Evolutionary conservation across 2,329 filamentous ascomycete species (phyloP).

Genomic region (Dothideomycetes sp.): DNA sequence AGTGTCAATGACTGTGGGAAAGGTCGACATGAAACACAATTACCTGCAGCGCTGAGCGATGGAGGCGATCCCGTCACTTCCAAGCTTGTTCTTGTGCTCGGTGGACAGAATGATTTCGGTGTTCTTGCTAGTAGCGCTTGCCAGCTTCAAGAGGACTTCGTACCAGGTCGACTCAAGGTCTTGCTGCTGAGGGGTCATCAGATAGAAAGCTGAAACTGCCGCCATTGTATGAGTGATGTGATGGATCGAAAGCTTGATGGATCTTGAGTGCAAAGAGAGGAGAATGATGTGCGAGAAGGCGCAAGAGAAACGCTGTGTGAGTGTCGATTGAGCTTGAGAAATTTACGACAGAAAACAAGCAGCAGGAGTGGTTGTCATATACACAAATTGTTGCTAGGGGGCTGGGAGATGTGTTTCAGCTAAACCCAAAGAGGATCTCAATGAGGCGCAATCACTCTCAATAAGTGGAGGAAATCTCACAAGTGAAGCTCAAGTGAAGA

Average conservation of each 20-base stretch:
- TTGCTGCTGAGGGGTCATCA: constrained; percentile 3
- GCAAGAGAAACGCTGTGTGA: background rate
- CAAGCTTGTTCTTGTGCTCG: background rate
- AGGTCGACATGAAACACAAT: background rate
- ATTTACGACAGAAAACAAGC: background rate
- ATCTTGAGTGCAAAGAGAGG: background rate
- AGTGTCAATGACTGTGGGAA: background rate
- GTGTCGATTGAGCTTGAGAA: background rate
- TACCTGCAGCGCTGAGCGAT: constrained; percentile 6
- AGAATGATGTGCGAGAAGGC: background rate
- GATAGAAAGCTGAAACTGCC: background rate
- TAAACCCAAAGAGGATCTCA: background rate
- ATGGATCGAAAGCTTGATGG: background rate
- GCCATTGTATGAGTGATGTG: constrained; percentile 1
- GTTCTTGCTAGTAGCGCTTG: background rate
- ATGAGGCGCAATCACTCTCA: background rate
- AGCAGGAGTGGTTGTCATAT: background rate
- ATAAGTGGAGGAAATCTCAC: background rate
- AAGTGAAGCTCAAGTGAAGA: background rate
- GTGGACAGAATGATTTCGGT: constrained; percentile 1
- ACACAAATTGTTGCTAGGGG: background rate
- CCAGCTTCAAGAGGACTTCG: constrained; percentile 2
- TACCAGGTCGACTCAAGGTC: constrained; percentile 6
- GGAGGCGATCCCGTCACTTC: constrained; percentile 6
- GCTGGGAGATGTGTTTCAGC: background rate